phyloP scores from a whole-genome alignment of 129 eudicot genomes.

The Centella asiatica region DNA sequence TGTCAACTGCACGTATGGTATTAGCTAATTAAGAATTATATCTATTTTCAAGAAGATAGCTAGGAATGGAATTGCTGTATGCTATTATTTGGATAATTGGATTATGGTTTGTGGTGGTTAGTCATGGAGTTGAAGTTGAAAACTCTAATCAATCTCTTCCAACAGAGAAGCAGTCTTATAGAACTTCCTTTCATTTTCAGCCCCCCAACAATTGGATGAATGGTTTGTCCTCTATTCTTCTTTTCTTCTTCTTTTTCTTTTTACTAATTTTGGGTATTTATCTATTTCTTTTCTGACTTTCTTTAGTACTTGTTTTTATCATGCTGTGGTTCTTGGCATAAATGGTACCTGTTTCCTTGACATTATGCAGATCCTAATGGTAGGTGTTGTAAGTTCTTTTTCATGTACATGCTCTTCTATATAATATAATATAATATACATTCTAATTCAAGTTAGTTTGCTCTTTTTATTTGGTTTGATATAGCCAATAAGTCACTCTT shows the following conservation, averaged over 20 bases:
- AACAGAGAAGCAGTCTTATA: background rate
- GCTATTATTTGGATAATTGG: too few relatives aligned
- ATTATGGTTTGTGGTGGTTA: background rate
- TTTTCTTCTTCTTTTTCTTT: background rate
- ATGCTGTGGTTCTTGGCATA: background rate
- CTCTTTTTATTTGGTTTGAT: too few relatives aligned
- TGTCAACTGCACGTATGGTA: too few relatives aligned
- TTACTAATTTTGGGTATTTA: background rate
- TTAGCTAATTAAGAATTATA: too few relatives aligned
- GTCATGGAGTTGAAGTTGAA: background rate
- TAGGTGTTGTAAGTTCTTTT: constrained; percentile 8
- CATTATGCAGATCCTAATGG: constrained; percentile 58
- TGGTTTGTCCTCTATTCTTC: background rate
- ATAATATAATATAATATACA: too few relatives aligned
- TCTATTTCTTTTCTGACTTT: background rate
- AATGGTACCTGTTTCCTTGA: constrained; percentile 3
- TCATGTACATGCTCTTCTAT: background rate
- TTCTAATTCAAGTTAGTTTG: too few relatives aligned
- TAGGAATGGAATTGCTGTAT: too few relatives aligned
- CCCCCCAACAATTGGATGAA: constrained; percentile 8
- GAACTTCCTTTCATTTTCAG: constrained; percentile 12
- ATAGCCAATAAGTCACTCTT: too few relatives aligned
- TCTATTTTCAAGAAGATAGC: too few relatives aligned
- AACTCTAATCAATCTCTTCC: background rate
- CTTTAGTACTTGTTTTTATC: background rate